These are phyloP conservation scores for Hypoxylon lienhwacheense DNA, from an alignment of 495 filamentous ascomycete genomes.

Conservation along the genomic window DNA sequence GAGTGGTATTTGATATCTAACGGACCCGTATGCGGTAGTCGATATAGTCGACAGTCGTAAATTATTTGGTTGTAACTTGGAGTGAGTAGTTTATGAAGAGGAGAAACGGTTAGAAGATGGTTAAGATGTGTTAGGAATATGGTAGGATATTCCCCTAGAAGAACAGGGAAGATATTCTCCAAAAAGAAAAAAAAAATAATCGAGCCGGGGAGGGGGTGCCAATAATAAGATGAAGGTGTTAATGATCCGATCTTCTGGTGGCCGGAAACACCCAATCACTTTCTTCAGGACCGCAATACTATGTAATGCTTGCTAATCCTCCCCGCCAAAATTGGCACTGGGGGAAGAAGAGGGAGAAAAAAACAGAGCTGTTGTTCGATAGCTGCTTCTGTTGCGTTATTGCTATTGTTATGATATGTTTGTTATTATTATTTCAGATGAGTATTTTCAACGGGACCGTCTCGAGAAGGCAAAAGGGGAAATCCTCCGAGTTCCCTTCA, in stretches of 20 bases:
- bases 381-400: no score
- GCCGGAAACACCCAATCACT: constrained; percentile 21
- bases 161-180: constrained; percentile 14
- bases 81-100: not conserved
- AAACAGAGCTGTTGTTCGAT: no score
- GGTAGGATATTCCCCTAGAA: constrained; percentile 13
- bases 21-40: not conserved
- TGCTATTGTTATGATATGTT: constrained; percentile 18
- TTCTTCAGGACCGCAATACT: no score
- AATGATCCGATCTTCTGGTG: constrained; percentile 30
- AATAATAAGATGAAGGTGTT: constrained; percentile 31
- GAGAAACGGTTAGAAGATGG: constrained; percentile 5
- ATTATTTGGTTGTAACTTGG: constrained; percentile 8
- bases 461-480: constrained; percentile 25
- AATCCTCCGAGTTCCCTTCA: constrained; percentile 21
- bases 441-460: constrained; percentile 7
- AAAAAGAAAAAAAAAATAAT: no score
- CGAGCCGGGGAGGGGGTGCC: constrained; percentile 7
- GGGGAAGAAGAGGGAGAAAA: no score
- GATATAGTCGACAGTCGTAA: not conserved
- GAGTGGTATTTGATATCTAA: constrained; percentile 1
- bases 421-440: not conserved
- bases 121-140: no score
- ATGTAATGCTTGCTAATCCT: constrained; percentile 7
- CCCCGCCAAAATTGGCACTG: constrained; percentile 18